Base-by-base conservation (phyloP, 2,329 filamentous ascomycete species). In the Xylaria sp. region DNA sequence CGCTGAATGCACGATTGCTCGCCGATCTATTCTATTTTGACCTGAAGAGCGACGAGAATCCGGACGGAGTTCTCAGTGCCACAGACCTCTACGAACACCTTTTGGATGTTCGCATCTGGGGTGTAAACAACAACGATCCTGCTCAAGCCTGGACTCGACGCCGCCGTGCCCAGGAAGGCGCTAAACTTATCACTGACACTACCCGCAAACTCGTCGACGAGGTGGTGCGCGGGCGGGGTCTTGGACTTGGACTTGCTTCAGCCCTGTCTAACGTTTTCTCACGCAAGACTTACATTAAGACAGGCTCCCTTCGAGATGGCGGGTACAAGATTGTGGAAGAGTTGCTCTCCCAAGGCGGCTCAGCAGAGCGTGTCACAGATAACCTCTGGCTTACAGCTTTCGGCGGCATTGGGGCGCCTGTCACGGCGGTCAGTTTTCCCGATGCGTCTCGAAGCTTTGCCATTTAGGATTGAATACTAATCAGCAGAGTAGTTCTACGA, bases 1-100 rank as follows among this genome's bases (percentile, higher is more conserved):
- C 89, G 11, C 80, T 86, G 0, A 88, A 87, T 4, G 83, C 87
- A 2, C 80, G 84, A 51, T 84, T 87, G 74, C 81, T 88, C 1
- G 83, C 86, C 0, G 85, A 88, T 49, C 79, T 87, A 13, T 88
- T 89, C 76, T 87, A 87, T 61, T 80, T 89, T 40, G 88, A 89
- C 3, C 73, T 90, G 36, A 87, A 87, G 71, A 86, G 84, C 0
- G 78, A 82, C 0, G 82, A 88, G 72, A 83, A 85, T 23, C 87
- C 88, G 0, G 79, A 80, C 10, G 88, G 88, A 10, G 76, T 74
- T 0, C 79, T 83, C n/a, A 76, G 78, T 3, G 71, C 76, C 1
- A 75, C 81, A 0, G 79, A 84, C 20, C 71, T 86, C 33, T 86
- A 84, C 75, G 77, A 76, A 1, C 70, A 80, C 23, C 75, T 85